Base-by-base conservation (phyloP, 2,329 filamentous ascomycete species). In the Leptographium galeiforme region DNA sequence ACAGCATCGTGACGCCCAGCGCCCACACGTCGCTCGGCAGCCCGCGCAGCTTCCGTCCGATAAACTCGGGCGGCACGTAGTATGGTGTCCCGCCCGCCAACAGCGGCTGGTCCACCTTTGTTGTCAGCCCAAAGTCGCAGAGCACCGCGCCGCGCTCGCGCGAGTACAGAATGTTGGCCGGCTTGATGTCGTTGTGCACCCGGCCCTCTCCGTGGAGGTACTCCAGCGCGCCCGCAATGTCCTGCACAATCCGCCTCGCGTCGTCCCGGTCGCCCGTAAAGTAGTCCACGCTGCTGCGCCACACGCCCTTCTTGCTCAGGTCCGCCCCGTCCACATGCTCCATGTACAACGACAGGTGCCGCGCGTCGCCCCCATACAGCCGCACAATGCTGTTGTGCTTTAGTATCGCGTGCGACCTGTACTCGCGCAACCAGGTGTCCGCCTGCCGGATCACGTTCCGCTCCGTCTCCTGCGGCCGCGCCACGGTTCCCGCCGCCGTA, bases 141-240 rank as follows among this genome's bases (percentile, higher is more conserved):
- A 82, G 71, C 2, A 81, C 76, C 38, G 77, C 78, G 7, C 78
- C 78, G 12, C 77, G 71, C 41, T 79, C 75, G 33, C 70, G 70
- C 14, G 76, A 79, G 64, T 80, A 82, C 36, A 82, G 66, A 53
- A 81, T 80, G 57, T 81, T 82, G 58, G 72, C 75, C 1, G 78
- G 78, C 63, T 81, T 81, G 64, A 81, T 78, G 62, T 82, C 78
- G 64, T 81, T 82, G 64, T 82, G 78, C 13, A 79, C 74, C 25
- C 76, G 66, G 52, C 69, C 68, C 53, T 72, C 71, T 49, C 67
- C 67, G 63, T 82, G 78, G 38, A 82, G 69, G 62, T 81, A 81
- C 61, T 73, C 67, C 45, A 82, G 66, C 2, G 77, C 78, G 56
- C 71, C 68, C 19, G 73, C 65, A 51, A 79, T 78, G 61, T 81